Base-by-base conservation (phyloP, 2,329 filamentous ascomycete genomes). In the Epicoccum sorghinum region DNA sequence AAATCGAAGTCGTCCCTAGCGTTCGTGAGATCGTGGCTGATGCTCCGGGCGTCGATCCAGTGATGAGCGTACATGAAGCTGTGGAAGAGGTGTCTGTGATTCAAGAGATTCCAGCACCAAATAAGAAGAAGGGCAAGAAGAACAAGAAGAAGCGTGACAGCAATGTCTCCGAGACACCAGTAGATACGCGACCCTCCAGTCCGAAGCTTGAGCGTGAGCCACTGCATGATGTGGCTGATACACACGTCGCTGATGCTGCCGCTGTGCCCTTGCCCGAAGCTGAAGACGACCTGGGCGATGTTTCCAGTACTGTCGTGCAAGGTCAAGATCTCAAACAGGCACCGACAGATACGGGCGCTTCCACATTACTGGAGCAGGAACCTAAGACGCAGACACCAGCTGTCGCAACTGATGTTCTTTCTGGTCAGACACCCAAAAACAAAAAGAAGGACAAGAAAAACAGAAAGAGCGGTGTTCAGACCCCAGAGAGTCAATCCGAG, bases 121-220 rank as follows among this genome's bases (percentile, higher is more conserved):
- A 49, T 37, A 68, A 65, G 54, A 70, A 62, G 54, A 69, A 70
- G 57, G 49, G 55, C 30, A 71, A 70, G 45, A 72, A 69, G 43
- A 48, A 29, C 3, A 70, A 70, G 58, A 68, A 67, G 36, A 62
- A 67, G 35, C 63, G 52, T 3, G 64, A 62, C 45, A 68, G 60
- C 36, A 50, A 7, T 8, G 10, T 14, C 23, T 41, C 41, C 10
- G 56, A 54, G 25, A 59, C 57, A 2, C 50, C 53, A 6, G 41
- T 59, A 7, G 39, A 59, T 5, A 55, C 46, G 0, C 47, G 53
- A 25, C 50, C 55, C 3, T 55, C 25, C 22, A 53, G 41, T 10
- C 52, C 55, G 25, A 36, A 40, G 4, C 24, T 39, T 22, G 60
- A 64, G 25, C 42, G 9, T 6, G 35, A 37, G 14, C 13, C 35